Percentiles rank a stretch among this genome's conserved stretches.
These are phyloP conservation scores for Tricholoma flavovirens DNA, from an alignment of 768 basidiomycete genomes.

Conservation along the genomic window DNA sequence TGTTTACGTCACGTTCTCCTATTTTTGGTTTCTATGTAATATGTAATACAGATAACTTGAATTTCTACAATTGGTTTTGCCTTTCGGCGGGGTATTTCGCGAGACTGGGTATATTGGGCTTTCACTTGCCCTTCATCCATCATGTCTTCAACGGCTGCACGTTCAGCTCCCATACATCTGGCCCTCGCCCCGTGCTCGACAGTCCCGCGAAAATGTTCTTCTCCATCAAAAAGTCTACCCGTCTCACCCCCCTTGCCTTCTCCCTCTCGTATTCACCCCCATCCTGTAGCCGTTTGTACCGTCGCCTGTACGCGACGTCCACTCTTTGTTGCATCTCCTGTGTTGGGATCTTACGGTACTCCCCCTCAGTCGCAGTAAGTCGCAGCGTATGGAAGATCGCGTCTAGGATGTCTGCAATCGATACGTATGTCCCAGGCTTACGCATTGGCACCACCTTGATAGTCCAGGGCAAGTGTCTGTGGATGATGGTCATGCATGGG, in stretches of 20 bases:
- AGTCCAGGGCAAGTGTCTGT: slow-evolving; percentile 27
- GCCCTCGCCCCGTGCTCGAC: slow-evolving; percentile 23
- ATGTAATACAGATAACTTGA: too few species aligned
- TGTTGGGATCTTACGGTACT: slow-evolving; percentile 33
- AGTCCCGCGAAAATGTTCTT: slow-evolving; percentile 37
- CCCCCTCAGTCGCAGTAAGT: slow-evolving; percentile 29
- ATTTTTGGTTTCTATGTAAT: not conserved
- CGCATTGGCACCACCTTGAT: slow-evolving; percentile 26
- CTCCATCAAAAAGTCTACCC: slow-evolving; percentile 48
- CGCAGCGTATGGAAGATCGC: slow-evolving; percentile 41
- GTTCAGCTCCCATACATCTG: slow-evolving; percentile 33
- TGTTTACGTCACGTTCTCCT: not conserved
- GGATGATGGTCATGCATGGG: slow-evolving; percentile 26
- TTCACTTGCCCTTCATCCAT: slow-evolving; percentile 7
- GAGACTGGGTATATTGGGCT: slow-evolving; percentile 8
- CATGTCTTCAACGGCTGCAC: slow-evolving; percentile 6
- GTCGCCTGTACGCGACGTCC: slow-evolving; percentile 35
- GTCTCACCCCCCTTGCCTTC: slow-evolving; percentile 41
- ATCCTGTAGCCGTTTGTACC: slow-evolving; percentile 31
- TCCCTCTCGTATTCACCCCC: slow-evolving; percentile 30
- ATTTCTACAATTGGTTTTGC: not conserved
- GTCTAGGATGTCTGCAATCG: slow-evolving; percentile 42
- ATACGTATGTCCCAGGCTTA: slow-evolving; percentile 21
- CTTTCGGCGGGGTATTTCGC: not conserved
- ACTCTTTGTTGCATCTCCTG: slow-evolving; percentile 27